Base-by-base conservation (phyloP, 768 basidiomycete genomes). In the Podaxis sp. region DNA sequence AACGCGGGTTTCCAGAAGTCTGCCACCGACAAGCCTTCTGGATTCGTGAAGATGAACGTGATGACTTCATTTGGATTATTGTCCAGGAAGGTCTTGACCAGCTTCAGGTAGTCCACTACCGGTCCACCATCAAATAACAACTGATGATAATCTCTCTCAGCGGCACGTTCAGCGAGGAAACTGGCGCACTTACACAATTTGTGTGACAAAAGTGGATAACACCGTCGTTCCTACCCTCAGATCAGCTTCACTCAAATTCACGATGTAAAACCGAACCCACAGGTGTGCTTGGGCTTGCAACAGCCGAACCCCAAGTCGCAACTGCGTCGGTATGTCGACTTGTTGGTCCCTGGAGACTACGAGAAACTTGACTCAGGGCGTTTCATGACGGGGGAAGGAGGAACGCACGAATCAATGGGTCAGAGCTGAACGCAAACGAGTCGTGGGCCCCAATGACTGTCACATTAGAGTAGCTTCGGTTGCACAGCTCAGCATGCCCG, bases 161-260 rank as follows among this genome's bases (percentile, higher is more conserved):
- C 19, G 64, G 54, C 44, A 3, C 13, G 15, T 6, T 0, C 30
- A 22, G 17, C 15, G 13, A 24, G 2, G 30, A 17, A 52, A 73
- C 52, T 68, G 77, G 75, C 61, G 70, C 79, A 80, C 66, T 51
- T 48, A 60, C 15, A 54, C 67, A 68, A 86, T 80, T 84, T 2
- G 87, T 86, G 70, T 90, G 89, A 70, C 89, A 91, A 66, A 90
- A 87, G 67, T 85, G 85, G 7, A 90, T 73, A 2, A 75, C 78
- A 4, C 77, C 80, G 57, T 80, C 72, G 40, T 77, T 73, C 52
- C 74, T 76, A 30, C 17, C 40, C 15, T 54, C 17, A 17, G 13
- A 9, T 61, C n/a, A 36, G 13, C 17, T 39, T 49, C 63, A 17
- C 28, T 44, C 30, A 26, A 11, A n/a, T 2, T 13, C 22, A 33